Conservation (phyloP, 192 early-diverging fungal species). For the Spizellomyces sp. region DNA sequence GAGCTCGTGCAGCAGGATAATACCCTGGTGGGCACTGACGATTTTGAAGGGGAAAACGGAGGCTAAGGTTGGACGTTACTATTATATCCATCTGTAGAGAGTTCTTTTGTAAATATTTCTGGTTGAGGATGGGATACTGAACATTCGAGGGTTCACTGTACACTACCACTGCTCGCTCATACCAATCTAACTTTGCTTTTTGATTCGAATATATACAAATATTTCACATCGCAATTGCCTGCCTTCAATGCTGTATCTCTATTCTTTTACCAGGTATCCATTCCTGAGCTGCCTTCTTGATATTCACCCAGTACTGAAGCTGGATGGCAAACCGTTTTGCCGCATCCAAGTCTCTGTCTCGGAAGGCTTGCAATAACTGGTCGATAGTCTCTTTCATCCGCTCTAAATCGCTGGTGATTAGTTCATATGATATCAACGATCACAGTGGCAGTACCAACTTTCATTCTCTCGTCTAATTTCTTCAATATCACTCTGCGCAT, state of each 20-base stretch:
- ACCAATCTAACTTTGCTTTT: no score
- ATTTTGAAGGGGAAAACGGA: no score
- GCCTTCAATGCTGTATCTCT: conserved; percentile 49
- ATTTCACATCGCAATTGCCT: no score
- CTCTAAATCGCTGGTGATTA: conserved; percentile 26
- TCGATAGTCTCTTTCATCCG: conserved; percentile 50
- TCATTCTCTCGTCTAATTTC: conserved; percentile 64
- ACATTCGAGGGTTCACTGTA: no score
- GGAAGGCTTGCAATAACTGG: conserved; percentile 59
- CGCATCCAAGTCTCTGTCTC: conserved; percentile 43
- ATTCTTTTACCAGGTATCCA: conserved; percentile 59
- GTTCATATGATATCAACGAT: not conserved
- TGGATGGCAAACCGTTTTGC: conserved; percentile 70
- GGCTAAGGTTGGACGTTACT: no score
- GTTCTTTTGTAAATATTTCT: no score
- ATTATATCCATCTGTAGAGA: no score
- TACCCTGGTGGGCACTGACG: no score
- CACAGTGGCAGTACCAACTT: conserved; percentile 38
- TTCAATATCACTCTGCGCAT: conserved; percentile 63
- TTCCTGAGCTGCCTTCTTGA: conserved; percentile 54
- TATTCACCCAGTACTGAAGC: conserved; percentile 79
- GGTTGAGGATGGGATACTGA: no score
- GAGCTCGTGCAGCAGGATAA: no score
- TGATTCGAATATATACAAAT: no score
- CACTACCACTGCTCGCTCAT: no score